A percentile compares a stretch with the other conserved stretches of the same genome.
phyloP scores from a whole-genome alignment of 768 basidiomycete genomes.

The Pleurotus eryngii region DNA sequence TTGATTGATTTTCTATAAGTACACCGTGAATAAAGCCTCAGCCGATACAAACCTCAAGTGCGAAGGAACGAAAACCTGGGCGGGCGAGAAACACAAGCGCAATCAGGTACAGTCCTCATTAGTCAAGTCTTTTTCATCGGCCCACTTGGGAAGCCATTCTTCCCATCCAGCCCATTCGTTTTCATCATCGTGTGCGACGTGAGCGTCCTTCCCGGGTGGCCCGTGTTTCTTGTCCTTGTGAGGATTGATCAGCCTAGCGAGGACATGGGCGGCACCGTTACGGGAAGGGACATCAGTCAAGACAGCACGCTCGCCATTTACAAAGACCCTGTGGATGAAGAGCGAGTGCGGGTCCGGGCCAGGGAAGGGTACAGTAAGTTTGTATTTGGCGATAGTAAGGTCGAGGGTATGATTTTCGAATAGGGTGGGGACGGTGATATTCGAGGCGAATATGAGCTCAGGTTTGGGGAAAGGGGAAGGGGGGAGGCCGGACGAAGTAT shows the following conservation, averaged over 20 bases:
- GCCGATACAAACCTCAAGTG: too few species aligned
- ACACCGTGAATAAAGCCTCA: too few species aligned
- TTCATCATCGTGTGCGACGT: slow-evolving; percentile 18
- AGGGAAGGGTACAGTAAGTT: slow-evolving; percentile 35
- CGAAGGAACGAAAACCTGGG: too few species aligned
- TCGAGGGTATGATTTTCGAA: slow-evolving; percentile 41
- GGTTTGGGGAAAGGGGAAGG: slow-evolving; percentile 8
- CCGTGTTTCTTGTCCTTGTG: slow-evolving; percentile 16
- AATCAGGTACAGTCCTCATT: not conserved
- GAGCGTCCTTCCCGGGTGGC: not conserved
- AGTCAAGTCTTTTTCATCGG: slow-evolving; percentile 25
- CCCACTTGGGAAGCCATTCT: slow-evolving; percentile 49
- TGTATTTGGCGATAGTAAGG: slow-evolving; percentile 45
- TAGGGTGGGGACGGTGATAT: slow-evolving; percentile 38
- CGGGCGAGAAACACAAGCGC: not conserved
- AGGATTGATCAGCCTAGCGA: slow-evolving; percentile 40
- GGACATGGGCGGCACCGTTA: slow-evolving; percentile 57
- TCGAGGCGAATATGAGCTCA: slow-evolving; percentile 29
- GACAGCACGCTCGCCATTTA: slow-evolving; percentile 35
- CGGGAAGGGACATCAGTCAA: slow-evolving; percentile 46
- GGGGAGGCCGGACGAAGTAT: not conserved
- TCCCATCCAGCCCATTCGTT: slow-evolving; percentile 49
- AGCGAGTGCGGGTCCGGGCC: slow-evolving; percentile 24
- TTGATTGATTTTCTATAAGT: too few species aligned
- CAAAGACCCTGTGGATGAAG: slow-evolving; percentile 32